Evolutionary conservation across 139 green algal species (phyloP).

Genomic region (Auxenochlorella pyrenoidosa): DNA sequence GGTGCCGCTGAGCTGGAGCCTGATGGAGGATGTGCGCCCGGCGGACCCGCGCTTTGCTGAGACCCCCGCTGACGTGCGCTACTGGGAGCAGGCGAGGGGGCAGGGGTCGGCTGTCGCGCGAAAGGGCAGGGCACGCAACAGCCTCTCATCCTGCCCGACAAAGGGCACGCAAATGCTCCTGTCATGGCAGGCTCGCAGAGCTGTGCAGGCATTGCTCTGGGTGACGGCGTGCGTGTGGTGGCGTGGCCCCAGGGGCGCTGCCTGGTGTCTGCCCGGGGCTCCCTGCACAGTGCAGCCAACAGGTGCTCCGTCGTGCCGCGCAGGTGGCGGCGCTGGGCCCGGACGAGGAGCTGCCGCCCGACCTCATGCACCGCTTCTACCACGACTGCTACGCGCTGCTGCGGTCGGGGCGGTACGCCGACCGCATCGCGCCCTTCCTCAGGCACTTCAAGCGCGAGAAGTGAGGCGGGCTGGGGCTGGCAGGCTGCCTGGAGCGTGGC

Average conservation of each 20-base stretch:
- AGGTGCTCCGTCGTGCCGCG: too few relatives aligned
- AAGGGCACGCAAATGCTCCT: too few relatives aligned
- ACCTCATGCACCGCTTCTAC: conserved; percentile 66
- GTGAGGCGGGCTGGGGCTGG: conserved; percentile 37
- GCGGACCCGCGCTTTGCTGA: conserved; percentile 57
- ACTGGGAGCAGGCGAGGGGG: conserved; percentile 36
- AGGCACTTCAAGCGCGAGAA: conserved; percentile 65
- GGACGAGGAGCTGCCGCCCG: conserved; percentile 55
- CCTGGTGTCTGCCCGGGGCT: too few relatives aligned
- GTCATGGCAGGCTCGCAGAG: too few relatives aligned
- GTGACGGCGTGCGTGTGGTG: too few relatives aligned
- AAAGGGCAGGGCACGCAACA: neutral
- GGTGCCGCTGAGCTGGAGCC: conserved; percentile 66
- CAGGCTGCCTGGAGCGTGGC: neutral
- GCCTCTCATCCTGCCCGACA: neutral
- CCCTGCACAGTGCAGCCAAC: too few relatives aligned
- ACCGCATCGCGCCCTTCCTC: conserved; percentile 74
- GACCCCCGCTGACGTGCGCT: conserved; percentile 36
- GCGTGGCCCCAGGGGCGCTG: too few relatives aligned
- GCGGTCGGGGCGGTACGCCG: conserved; percentile 58
- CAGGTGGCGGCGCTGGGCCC: conserved; percentile 51
- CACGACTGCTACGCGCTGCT: conserved; percentile 49
- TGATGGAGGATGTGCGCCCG: conserved; percentile 52
- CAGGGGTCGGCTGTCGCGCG: neutral
- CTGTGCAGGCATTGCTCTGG: too few relatives aligned